Base-by-base conservation (phyloP, 495 filamentous ascomycete species). In the Tuber brumale region DNA sequence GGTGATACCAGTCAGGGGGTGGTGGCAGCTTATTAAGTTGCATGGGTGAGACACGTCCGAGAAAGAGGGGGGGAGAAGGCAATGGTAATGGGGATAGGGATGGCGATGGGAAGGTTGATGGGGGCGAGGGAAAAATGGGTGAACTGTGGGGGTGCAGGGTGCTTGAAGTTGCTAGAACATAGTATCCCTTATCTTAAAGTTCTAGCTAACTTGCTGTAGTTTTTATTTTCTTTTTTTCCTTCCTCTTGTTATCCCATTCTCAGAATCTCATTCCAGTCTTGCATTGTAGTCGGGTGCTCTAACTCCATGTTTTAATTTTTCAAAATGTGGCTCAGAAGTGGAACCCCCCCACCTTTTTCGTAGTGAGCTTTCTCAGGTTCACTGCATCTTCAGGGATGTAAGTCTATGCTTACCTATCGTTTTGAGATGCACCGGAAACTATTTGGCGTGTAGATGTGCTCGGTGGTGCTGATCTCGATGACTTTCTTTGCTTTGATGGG, bases 111-210 rank as follows among this genome's bases (percentile, higher is more conserved):
- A 43, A 41, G 3, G 43, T 21, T 19, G 42, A 51, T 43, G 44
- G 31, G 37, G 14, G 37, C 1, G 43, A 43, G 48, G 27, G 71
- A 1, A 23, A 31, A 69, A n/a, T 35, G 7, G 43, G 31, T 21
- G 51, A 48, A 27, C 61, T 37, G 76, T 46, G 44, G 19, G 41
- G 23, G 19, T 23, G 75, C 27, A 48, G 39, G 75, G 46, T 41
- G 41, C 41, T 70, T n/a, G 35, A 75, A 66, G 57, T 66, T 12
- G 57, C 57, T 66, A 66, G 57, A 35, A 66, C 57, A 66, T 66
- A 66, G 27, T 66, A 66, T 66, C 57, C 27, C 27, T 66, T 66
- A 66, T 66, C 14, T 66, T 12, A 66, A 66, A 66, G 57, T 66
- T 66, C 57, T 66, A 18, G 57, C 57, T 66, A 66, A 66, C 57